Evolutionary conservation across 78 protist genomes (phyloP), one percentile per base, ranked within the genome.

Genomic region (Dictyostelium brefeldianum): DNA sequence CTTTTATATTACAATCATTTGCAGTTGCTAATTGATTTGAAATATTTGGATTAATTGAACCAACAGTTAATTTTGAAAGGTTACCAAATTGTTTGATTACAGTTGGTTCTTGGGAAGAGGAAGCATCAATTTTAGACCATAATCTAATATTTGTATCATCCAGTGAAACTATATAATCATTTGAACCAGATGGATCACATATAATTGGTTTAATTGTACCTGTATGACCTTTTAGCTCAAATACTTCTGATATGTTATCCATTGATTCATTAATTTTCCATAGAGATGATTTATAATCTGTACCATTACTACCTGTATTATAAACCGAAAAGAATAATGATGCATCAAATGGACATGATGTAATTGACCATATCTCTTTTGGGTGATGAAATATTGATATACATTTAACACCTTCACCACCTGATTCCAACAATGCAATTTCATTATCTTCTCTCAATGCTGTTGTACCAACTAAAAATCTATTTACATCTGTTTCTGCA

Each of bases 151-250:
- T 78, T 15, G 83, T 25, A 43, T 91, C 95, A 67, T 82, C 84
- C 1, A 91, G 53, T 18, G 95, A 78, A 2, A 91, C 31, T 14
- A 91, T 56, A 62, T 77, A 91, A 29, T 91, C 75, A 27, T 51
- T 74, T 51, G 90, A 48, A n/a, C 69, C 90, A n/a, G 95, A 91
- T 46, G 95, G 95, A 59, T 91, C 95, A 65, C 95, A 91, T 12
- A 91, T 6, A 1, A 91, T 83, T 41, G 84, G 90, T 81, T 79
- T 77, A 15, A 91, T 80, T 51, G 51, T 47, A 22, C 95, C 90
- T 53, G 57, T 36, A 27, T 91, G 92, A n/a, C 83, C 95, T 53
- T 91, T 78, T 6, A 78, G 20, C 57, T 83, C 90, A 41, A 46
- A 78, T 12, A 81, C 7, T 75, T 91, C 95, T 18, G 22, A 7